Conservation (phyloP, 169 alveolate species). For the Pseudocohnilembus persalinus region DNA sequence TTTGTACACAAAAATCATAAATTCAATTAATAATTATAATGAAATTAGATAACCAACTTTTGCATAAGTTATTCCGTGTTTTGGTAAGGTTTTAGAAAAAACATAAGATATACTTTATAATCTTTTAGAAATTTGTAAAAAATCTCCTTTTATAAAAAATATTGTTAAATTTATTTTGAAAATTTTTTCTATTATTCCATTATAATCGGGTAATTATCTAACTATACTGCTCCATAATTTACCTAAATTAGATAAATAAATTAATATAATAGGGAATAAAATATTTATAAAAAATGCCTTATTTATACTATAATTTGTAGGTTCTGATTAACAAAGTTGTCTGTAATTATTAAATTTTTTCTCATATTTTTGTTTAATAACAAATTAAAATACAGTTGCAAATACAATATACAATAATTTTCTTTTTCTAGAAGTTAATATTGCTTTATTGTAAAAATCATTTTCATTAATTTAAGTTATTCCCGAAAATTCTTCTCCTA, state of each 20-base stretch:
- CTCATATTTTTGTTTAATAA: conserved; percentile 4
- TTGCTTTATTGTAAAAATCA: conserved; percentile 18
- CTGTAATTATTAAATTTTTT: not conserved
- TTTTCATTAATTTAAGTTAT: conserved; percentile 14
- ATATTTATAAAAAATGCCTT: too few relatives aligned
- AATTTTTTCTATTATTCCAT: conserved; percentile 18
- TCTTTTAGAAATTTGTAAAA: conserved; percentile 44
- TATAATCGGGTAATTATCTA: conserved; percentile 23
- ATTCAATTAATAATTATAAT: conserved; percentile 26
- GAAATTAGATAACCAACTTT: conserved; percentile 39
- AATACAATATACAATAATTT: conserved; percentile 20
- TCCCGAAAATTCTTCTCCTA: conserved; percentile 55
- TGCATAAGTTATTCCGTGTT: conserved; percentile 40
- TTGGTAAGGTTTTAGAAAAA: conserved; percentile 23
- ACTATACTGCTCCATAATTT: not conserved
- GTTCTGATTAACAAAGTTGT: too few relatives aligned
- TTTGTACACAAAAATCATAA: conserved; percentile 7
- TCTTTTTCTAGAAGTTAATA: conserved; percentile 11
- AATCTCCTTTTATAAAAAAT: conserved; percentile 50
- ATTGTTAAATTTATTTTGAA: conserved; percentile 39
- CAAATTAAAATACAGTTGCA: conserved; percentile 17
- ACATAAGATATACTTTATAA: conserved; percentile 18
- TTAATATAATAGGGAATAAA: too few relatives aligned
- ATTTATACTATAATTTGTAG: too few relatives aligned
- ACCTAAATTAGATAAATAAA: not conserved